These are phyloP conservation scores for Ustilago esculenta DNA, from an alignment of 1,284 basidiomycete species.

Conservation along the genomic window DNA sequence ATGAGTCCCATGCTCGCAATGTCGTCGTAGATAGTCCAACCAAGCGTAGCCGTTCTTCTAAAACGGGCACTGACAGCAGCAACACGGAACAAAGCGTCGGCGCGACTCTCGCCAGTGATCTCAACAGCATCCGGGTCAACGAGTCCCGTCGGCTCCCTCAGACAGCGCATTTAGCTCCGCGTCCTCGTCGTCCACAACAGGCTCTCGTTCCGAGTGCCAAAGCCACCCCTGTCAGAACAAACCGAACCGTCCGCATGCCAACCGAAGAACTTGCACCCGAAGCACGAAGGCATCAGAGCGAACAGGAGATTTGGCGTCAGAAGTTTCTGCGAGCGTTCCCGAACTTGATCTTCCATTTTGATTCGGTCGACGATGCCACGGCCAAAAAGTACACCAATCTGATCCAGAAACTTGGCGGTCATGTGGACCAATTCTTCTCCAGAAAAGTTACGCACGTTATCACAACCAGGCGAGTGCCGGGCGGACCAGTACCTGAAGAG, in stretches of 20 bases:
- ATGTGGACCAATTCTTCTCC: slow-evolving; percentile 65
- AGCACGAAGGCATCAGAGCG: slow-evolving; percentile 44
- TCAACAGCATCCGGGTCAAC: slow-evolving; percentile 41
- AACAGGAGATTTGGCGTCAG: slow-evolving; percentile 53
- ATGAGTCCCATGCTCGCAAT: slow-evolving; percentile 61
- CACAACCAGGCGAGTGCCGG: slow-evolving; percentile 52
- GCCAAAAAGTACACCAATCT: slow-evolving; percentile 31
- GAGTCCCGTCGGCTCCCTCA: slow-evolving; percentile 21
- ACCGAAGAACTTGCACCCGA: slow-evolving; percentile 50
- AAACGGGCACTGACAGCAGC: slow-evolving; percentile 45
- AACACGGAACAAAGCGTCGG: slow-evolving; percentile 44
- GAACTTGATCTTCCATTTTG: slow-evolving; percentile 63
- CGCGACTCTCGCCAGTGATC: slow-evolving; percentile 36
- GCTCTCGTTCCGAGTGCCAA: slow-evolving; percentile 1
- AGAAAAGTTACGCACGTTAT: slow-evolving; percentile 63
- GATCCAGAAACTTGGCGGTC: slow-evolving; percentile 58
- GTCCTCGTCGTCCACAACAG: slow-evolving; percentile 16
- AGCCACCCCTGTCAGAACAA: slow-evolving; percentile 43
- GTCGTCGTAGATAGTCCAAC: slow-evolving; percentile 46
- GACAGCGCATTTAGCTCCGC: slow-evolving; percentile 8
- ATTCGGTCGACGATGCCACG: slow-evolving; percentile 53
- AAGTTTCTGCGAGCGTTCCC: slow-evolving; percentile 60
- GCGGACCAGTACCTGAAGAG: slow-evolving; percentile 9
- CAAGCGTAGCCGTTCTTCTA: slow-evolving; percentile 54
- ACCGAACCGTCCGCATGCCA: slow-evolving; percentile 55